phyloP scores from a whole-genome alignment of 371 early-diverging fungal genomes.

The Haplosporangium sp. region DNA sequence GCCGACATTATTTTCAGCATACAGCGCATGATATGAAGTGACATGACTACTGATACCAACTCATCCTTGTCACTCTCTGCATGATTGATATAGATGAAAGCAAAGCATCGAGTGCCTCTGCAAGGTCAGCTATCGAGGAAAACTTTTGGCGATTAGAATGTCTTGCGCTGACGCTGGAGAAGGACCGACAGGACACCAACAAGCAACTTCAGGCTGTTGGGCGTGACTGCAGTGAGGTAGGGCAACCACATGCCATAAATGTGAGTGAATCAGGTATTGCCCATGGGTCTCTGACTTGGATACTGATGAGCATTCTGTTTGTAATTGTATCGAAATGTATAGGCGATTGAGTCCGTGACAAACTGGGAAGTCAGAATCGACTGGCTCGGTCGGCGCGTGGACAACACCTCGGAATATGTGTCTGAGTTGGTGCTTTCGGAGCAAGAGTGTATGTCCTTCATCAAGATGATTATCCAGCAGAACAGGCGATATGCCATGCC shows the following conservation, averaged over 20 bases:
- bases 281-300: background rate
- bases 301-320: background rate
- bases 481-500: conserved; percentile 46
- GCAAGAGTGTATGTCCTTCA: conserved; percentile 54
- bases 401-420: conserved; percentile 51
- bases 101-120: conserved; percentile 40
- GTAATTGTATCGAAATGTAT: background rate
- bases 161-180: conserved; percentile 45
- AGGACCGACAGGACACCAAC: conserved; percentile 38
- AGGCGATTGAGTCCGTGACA: conserved; percentile 34
- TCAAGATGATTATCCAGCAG: conserved; percentile 52
- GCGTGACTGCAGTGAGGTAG: conserved; percentile 33
- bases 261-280: background rate
- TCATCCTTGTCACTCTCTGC: background rate
- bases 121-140: conserved; percentile 49
- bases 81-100: conserved; percentile 25
- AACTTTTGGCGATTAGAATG: conserved; percentile 52
- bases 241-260: too few relatives aligned
- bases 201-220: conserved; percentile 34
- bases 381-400: conserved; percentile 36
- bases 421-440: conserved; percentile 52
- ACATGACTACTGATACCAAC: too few relatives aligned
- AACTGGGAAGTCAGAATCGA: conserved; percentile 54
- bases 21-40: too few relatives aligned
- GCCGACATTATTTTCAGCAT: too few relatives aligned